Evolutionary conservation across 148 eudicot genomes (phyloP), one percentile per base, ranked within the genome.

Genomic region (Dysphania ambrosioides): DNA sequence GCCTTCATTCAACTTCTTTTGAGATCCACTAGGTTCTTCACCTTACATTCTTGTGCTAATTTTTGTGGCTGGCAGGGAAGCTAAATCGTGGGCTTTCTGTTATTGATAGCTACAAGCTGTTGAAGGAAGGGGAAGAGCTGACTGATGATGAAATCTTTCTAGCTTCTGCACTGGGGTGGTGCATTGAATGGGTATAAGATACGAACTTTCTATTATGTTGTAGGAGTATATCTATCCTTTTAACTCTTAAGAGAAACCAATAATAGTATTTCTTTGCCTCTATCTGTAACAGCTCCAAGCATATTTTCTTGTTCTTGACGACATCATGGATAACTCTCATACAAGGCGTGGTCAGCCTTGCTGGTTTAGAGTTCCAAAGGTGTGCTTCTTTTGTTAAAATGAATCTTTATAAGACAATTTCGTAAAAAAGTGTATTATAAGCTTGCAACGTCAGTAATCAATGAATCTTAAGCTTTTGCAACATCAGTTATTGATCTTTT

Each of bases 121-220:
- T 95, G 40, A 84, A 88, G 77, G 88, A 88, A 68, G 97, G 91
- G 80, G 63, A 81, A 62, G 94, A 89, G 55, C 78, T 90, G 65
- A 85, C 85, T n/a, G 88, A 90, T 56, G 96, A 92, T 34, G 99
- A 95, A 80, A 69, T 90, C 30, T 92, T 95, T 83, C 94, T 83
- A 61, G 85, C 99, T 42, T 82, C 87, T 70, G 86, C 96, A 40
- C 99, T 95, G 42, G 99, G 99, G 53, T 95, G 99, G 99, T 95
- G 96, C 79, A 86, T 95, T 82, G 99, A 95, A 85, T 95, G 99
- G 98, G 98, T 95, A 92, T 59, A 26, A 70, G 10, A 71, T n/a
- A n/a, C 1, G 16, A 57, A 18, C 35, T 2, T 16, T 64, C n/a
- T 1, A 18, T 68, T 26, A 27, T 56, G 44, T 59, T 40, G 34